phyloP scores from a whole-genome alignment of 2,329 filamentous ascomycete species.

The Verticillium zaregamsianum region DNA sequence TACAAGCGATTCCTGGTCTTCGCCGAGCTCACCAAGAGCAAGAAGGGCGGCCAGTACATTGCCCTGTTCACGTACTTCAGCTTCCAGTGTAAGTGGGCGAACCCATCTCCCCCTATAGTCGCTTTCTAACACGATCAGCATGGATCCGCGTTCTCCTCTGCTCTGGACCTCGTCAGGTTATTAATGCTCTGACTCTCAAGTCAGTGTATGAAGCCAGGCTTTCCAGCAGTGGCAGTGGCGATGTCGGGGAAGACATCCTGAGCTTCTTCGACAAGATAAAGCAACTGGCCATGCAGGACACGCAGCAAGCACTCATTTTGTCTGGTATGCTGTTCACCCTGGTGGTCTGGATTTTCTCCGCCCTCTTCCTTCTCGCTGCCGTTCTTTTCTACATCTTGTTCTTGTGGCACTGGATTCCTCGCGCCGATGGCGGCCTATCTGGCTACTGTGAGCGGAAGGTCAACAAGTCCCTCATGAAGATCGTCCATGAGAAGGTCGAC shows the following conservation, averaged over 20 bases:
- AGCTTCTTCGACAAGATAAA: conserved; percentile 83
- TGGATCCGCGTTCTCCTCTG: conserved; percentile 88
- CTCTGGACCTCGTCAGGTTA: conserved; percentile 84
- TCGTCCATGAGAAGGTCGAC: conserved; percentile 83
- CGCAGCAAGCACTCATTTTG: conserved; percentile 76
- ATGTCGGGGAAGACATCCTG: conserved; percentile 40
- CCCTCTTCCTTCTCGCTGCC: conserved; percentile 70
- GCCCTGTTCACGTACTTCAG: conserved; percentile 88
- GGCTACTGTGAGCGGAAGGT: conserved; percentile 91
- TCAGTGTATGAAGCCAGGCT: conserved; percentile 76
- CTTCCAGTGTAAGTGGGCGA: conserved; percentile 51
- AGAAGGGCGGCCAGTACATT: conserved; percentile 85
- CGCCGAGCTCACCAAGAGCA: conserved; percentile 83
- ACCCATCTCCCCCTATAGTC: too few relatives aligned
- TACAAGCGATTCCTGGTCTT: conserved; percentile 93
- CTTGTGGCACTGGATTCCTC: conserved; percentile 87
- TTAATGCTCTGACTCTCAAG: conserved; percentile 86
- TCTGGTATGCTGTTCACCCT: conserved; percentile 91
- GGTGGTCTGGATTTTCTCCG: conserved; percentile 81
- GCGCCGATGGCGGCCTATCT: conserved; percentile 71
- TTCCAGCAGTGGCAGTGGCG: conserved; percentile 48
- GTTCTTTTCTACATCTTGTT: conserved; percentile 81
- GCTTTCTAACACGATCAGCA: conserved; percentile 41
- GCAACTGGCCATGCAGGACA: conserved; percentile 66
- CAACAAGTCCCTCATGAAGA: conserved; percentile 76